phyloP scores from a whole-genome alignment of 1,284 basidiomycete genomes.

The Takashimella koratensis region DNA sequence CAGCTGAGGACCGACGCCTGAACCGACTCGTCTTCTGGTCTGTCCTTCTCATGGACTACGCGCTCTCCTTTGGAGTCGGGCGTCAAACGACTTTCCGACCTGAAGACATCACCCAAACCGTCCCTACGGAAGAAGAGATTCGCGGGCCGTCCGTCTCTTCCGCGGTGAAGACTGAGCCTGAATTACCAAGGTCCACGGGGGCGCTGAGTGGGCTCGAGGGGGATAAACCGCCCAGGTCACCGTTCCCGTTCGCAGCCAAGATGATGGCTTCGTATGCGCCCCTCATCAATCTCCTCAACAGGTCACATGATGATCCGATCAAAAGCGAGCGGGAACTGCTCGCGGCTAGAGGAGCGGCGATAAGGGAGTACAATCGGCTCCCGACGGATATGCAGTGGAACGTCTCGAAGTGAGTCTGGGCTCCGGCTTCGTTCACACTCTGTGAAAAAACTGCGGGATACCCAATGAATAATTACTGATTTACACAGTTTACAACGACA shows the following conservation, averaged over 20 bases:
- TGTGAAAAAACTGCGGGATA: conserved; percentile 2
- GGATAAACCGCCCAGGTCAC: conserved; percentile 9
- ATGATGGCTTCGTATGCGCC: conserved; percentile 27
- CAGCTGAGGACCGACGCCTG: conserved; percentile 5
- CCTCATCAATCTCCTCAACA: conserved; percentile 30
- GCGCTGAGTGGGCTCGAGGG: not conserved
- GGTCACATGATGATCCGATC: conserved; percentile 1
- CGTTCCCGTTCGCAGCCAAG: conserved; percentile 25
- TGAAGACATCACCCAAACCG: conserved; percentile 10
- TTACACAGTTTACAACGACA: conserved; percentile 27
- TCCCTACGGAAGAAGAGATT: conserved; percentile 8
- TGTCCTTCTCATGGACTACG: conserved; percentile 8
- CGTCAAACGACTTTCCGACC: conserved; percentile 8
- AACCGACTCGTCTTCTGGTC: conserved; percentile 13
- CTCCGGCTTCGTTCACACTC: not conserved
- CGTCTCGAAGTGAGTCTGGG: conserved; percentile 24
- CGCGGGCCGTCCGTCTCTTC: not conserved
- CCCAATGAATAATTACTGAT: too few species aligned
- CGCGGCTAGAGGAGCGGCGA: conserved; percentile 12
- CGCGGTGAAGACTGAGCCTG: not conserved
- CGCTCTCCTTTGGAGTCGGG: conserved; percentile 11
- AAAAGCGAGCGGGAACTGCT: conserved; percentile 2
- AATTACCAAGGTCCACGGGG: not conserved
- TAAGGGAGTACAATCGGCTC: conserved; percentile 22
- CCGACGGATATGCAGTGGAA: conserved; percentile 32